These are phyloP conservation scores for Paecilomyces sp. DNA, from an alignment of 2,329 filamentous ascomycete species.

Conservation along the genomic window DNA sequence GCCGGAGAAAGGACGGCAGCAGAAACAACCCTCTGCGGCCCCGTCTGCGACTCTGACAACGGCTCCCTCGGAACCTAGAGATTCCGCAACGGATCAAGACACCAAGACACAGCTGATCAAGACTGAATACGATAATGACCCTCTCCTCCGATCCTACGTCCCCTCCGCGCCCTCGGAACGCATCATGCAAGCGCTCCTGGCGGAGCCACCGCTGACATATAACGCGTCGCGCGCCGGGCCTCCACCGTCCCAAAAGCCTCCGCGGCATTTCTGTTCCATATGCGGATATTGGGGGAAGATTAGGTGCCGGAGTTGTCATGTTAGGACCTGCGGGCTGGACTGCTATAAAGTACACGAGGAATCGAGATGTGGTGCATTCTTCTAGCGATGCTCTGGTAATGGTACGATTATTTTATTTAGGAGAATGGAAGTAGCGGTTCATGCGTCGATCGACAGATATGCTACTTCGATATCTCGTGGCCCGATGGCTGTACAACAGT, in stretches of 20 bases:
- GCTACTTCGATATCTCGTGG: neutral
- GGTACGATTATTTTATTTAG: too few species aligned
- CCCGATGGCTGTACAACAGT: neutral
- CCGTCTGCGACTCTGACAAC: constrained; percentile 8
- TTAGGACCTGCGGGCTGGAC: constrained; percentile 40
- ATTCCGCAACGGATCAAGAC: neutral
- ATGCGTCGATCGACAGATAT: neutral
- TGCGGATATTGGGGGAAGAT: constrained; percentile 47
- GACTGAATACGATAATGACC: constrained; percentile 33
- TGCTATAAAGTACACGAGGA: constrained; percentile 44
- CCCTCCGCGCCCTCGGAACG: constrained; percentile 37
- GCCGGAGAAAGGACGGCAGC: constrained; percentile 5
- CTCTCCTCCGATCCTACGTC: constrained; percentile 35
- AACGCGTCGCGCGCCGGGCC: constrained; percentile 37
- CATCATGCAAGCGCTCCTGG: constrained; percentile 37
- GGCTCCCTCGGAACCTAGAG: constrained; percentile 2
- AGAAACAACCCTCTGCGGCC: constrained; percentile 12
- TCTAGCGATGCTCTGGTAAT: constrained; percentile 8
- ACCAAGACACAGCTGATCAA: constrained; percentile 20
- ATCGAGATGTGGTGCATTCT: constrained; percentile 38
- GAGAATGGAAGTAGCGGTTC: neutral
- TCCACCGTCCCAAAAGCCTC: constrained; percentile 22
- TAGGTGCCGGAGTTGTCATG: constrained; percentile 40
- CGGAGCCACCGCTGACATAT: constrained; percentile 42
- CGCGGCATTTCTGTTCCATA: constrained; percentile 39